Evolutionary conservation across 202 grass and related monocot genomes (phyloP).

Genomic region (Panicum hallii): DNA sequence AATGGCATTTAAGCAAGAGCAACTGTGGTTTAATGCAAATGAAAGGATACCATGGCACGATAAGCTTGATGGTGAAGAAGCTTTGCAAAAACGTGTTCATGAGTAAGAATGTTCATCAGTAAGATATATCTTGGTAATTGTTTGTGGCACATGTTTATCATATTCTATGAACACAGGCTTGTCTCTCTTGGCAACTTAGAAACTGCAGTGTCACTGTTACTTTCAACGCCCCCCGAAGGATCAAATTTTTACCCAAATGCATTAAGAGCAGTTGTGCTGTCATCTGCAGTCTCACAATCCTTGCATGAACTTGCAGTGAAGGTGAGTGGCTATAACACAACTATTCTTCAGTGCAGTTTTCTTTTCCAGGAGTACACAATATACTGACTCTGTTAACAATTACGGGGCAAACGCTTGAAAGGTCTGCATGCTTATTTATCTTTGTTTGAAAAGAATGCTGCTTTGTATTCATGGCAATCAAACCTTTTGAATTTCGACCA

Average conservation of each 20-base stretch:
- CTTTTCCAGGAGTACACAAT: background rate
- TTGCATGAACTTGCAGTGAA: constrained; percentile 99
- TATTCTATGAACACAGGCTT: constrained; percentile 62
- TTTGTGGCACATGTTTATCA: constrained; percentile 38
- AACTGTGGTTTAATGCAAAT: constrained; percentile 90
- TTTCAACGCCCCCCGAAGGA: constrained; percentile 95
- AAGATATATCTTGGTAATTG: constrained; percentile 44
- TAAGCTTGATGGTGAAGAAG: constrained; percentile 92
- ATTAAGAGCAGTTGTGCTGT: constrained; percentile 94
- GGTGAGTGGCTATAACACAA: constrained; percentile 49
- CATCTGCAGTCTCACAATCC: constrained; percentile 89
- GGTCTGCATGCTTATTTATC: constrained; percentile 11
- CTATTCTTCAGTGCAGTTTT: constrained; percentile 27
- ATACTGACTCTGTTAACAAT: background rate
- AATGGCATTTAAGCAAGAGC: constrained; percentile 91
- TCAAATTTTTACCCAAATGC: constrained; percentile 98
- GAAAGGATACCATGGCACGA: constrained; percentile 98
- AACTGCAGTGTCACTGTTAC: constrained; percentile 85
- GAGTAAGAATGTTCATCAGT: constrained; percentile 70
- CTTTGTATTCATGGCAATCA: background rate
- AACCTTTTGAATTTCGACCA: background rate
- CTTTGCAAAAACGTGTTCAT: constrained; percentile 96
- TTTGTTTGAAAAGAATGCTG: background rate
- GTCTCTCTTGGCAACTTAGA: constrained; percentile 96
- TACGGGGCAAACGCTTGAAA: constrained; percentile 1